These are phyloP conservation scores for Trifolium dubium DNA, from an alignment of 306 rosid species.

Conservation along the genomic window DNA sequence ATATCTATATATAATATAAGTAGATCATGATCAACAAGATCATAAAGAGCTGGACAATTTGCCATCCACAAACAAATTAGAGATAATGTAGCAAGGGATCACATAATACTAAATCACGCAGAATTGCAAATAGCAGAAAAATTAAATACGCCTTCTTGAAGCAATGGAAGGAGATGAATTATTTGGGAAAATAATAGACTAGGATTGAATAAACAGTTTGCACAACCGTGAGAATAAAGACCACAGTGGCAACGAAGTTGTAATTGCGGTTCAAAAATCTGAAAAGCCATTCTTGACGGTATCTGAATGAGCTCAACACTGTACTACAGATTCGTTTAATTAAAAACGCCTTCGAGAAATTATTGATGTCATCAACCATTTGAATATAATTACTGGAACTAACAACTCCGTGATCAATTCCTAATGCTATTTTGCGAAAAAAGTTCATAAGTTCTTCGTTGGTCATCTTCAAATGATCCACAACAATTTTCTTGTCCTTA, in stretches of 20 bases:
- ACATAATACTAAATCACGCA: not conserved
- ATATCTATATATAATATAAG: too few species aligned
- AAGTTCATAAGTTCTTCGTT: not conserved
- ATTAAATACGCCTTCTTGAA: too few species aligned
- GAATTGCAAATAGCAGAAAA: not conserved
- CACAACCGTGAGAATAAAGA: not conserved
- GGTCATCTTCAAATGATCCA: constrained; percentile 1
- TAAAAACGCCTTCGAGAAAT: too few species aligned
- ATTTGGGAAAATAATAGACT: not conserved
- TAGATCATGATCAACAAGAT: too few species aligned
- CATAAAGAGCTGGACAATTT: not conserved
- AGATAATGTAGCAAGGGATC: not conserved
- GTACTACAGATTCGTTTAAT: not conserved
- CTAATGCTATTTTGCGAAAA: not conserved
- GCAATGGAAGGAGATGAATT: not conserved
- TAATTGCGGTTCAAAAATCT: not conserved
- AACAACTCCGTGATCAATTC: not conserved
- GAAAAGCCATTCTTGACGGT: not conserved
- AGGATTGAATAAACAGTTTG: constrained; percentile 3
- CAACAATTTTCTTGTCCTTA: not conserved
- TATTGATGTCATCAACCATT: constrained; percentile 2
- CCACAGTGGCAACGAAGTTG: not conserved
- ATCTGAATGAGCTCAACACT: not conserved
- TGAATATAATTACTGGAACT: not conserved
- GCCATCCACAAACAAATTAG: too few species aligned